These are phyloP conservation scores for Stephania japonica DNA, from an alignment of 164 flowering plant genomes.

Conservation along the genomic window DNA sequence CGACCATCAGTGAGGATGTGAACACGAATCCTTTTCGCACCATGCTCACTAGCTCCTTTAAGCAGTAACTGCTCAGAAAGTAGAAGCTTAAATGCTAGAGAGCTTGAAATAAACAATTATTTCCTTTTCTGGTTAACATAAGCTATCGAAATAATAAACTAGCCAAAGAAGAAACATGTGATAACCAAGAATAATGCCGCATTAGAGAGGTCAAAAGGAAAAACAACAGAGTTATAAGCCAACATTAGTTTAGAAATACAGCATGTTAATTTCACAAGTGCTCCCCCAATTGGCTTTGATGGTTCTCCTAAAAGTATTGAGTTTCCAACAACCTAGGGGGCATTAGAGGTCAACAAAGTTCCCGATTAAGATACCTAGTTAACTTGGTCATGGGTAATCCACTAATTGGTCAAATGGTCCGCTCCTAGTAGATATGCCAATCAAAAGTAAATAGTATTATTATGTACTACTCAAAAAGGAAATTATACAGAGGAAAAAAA, in stretches of 20 bases:
- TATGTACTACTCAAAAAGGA: neutral
- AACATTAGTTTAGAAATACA: neutral
- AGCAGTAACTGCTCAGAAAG: conserved; percentile 56
- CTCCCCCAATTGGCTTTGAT: neutral
- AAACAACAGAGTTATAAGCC: neutral
- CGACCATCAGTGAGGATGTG: conserved; percentile 96
- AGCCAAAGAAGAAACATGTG: neutral
- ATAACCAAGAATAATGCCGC: neutral
- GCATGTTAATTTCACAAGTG: neutral
- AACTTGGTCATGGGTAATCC: neutral
- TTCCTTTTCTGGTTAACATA: neutral
- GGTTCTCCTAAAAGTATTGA: neutral
- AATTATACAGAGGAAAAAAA: neutral
- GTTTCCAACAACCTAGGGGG: neutral
- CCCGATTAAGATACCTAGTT: neutral
- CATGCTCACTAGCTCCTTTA: conserved; percentile 74
- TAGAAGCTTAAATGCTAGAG: neutral
- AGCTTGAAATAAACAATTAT: neutral
- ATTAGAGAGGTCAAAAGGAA: neutral
- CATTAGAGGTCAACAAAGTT: neutral
- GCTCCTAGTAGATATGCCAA: neutral
- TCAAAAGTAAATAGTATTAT: neutral
- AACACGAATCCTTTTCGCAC: conserved; percentile 92
- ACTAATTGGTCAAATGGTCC: neutral
- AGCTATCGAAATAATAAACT: neutral